Base-by-base conservation (phyloP, 1,284 basidiomycete genomes). In the Puccinia coronata region DNA sequence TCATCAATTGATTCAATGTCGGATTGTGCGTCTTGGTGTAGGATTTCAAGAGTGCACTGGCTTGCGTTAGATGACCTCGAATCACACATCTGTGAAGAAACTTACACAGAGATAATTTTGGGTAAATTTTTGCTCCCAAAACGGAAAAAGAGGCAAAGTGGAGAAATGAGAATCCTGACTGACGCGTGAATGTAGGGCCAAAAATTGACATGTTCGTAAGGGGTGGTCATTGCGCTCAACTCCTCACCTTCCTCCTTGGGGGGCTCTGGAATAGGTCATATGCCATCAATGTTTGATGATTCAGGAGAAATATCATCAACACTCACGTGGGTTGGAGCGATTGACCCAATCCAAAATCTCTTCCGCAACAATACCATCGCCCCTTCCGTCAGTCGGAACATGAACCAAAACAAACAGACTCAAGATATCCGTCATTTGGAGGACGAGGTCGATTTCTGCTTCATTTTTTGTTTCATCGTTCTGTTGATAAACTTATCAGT, bases 151-250 rank as follows among this genome's bases (percentile, higher is more conserved):
- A 23, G 36, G 28, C 2, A n/a, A 57, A 41, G 16, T 16, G 34
- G 34, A 11, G 9, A 12, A 41, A 55, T 18, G n/a, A 31, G 28
- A 51, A 49, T 28, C 47, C 36, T 23, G 36, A 75, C 80, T 81
- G 47, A 81, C 80, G 80, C 72, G 20, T 81, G 80, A 65, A 81
- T 81, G 25, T 81, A 75, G 11, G 80, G 80, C 80, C 80, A 81
- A 57, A 81, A 81, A 47, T 81, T 81, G 36, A 75, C 61, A 49
- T 81, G 70, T 67, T 81, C 71, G 36, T 74, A 81, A 31, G 80
- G 80, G n/a, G 75, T 25, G 2, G 51, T 11, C 55, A 81, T 63
- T 28, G 61, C 59, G 43, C 57, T 67, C 25, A 81, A 61, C 41
- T 81, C 80, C 20, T 81, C 71, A 6, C 71, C 72, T 69, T 81